Evolutionary conservation across 2,329 filamentous ascomycete genomes (phyloP).

Genomic region (Verticillium alfalfae): DNA sequence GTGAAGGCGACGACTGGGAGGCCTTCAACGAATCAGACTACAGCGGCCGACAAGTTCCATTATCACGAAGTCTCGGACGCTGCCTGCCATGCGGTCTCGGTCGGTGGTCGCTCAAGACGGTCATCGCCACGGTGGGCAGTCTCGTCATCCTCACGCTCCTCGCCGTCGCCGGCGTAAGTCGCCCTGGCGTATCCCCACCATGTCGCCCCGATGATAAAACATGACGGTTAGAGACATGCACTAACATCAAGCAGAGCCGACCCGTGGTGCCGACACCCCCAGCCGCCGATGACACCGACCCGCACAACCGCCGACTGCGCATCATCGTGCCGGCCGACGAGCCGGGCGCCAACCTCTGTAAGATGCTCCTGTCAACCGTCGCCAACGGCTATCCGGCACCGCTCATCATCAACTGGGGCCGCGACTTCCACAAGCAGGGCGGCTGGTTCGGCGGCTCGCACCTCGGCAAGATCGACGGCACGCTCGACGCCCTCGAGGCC

Average conservation of each 20-base stretch:
- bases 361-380: constrained; percentile 21
- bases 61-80: not conserved
- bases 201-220: no score
- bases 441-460: constrained; percentile 17
- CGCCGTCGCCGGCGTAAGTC: not conserved
- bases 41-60: not conserved
- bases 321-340: constrained; percentile 20
- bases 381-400: constrained; percentile 21
- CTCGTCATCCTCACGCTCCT: not conserved
- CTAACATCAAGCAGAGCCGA: no score
- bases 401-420: constrained; percentile 20
- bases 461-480: constrained; percentile 19
- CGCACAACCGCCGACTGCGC: constrained; percentile 11
- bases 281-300: not conserved
- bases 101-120: not conserved
- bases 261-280: not conserved
- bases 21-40: not conserved
- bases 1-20: constrained; percentile 10
- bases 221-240: no score
- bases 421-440: constrained; percentile 9
- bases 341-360: constrained; percentile 19
- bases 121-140: not conserved
- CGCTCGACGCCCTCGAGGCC: constrained; percentile 17
- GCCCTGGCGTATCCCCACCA: no score
- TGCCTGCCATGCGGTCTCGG: not conserved